Base-by-base conservation (phyloP, 2,329 filamentous ascomycete genomes). In the Atkinsonella texensis region DNA sequence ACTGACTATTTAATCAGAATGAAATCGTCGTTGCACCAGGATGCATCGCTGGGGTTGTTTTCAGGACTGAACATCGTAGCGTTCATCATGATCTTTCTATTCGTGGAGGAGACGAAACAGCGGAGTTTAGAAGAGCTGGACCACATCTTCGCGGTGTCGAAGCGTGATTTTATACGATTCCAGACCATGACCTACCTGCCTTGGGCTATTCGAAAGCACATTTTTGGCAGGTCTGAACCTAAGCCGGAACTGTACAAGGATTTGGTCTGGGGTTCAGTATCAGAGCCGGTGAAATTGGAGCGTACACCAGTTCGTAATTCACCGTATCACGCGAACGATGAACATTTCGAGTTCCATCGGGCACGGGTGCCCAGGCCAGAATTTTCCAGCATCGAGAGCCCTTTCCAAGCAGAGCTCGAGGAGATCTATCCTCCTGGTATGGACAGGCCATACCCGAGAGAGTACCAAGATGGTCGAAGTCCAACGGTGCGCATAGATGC, bases 21-120 rank as follows among this genome's bases (percentile, higher is more conserved):
- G 13, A 58, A 63, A 15, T 52, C 52, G 1, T 53, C 46, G 0
- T 53, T 58, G 20, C 59, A 58, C 4, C 63, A 67, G 13, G 59
- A 58, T 3, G 71, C 70, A 0, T 65, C 67, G 0, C 58, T 76
- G 3, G 71, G 70, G 1, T 66, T 77, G 32, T 77, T 75, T 55
- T 65, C 70, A 1, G 71, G 66, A 1, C 60, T 76, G 17, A 76
- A 75, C 55, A 44, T 76, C 1, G 43, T 75, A 2, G 72, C 73
- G 0, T 68, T 73, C n/a, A 54, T 70, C 3, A 62, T 74, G 31
- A 69, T 75, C 4, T 72, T 73, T 57, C 59, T 75, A 1, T 55
- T 73, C 3, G 64, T 72, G 8, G 69, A 72, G 50, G 70, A 73
- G 60, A 72, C 70, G 2, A 70, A 69, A 53, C 59, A 63, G 12